Evolutionary conservation across 1,284 basidiomycete genomes (phyloP).

Genomic region (Trichosporon faecale): DNA sequence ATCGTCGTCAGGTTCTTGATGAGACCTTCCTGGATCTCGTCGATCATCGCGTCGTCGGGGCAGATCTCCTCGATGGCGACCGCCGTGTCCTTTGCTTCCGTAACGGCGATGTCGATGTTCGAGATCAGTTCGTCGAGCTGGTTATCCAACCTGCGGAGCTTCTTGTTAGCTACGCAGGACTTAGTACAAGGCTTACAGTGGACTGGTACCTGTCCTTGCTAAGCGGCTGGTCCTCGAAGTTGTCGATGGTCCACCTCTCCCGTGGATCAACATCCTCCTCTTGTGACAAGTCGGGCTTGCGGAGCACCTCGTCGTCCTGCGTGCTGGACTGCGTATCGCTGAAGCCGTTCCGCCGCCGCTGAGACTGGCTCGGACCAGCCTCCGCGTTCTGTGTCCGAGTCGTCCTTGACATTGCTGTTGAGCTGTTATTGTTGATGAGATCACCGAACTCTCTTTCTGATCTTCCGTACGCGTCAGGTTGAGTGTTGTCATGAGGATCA

Average conservation of each 20-base stretch:
- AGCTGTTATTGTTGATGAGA: background rate
- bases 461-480: background rate
- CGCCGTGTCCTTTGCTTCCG: constrained; percentile 23
- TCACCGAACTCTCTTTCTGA: background rate
- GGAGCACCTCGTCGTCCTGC: background rate
- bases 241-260: constrained; percentile 30
- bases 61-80: constrained; percentile 30
- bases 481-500: constrained; percentile 8
- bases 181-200: background rate
- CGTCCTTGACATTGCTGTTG: background rate
- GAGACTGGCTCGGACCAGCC: background rate
- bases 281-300: constrained; percentile 56
- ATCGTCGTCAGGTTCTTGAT: constrained; percentile 11
- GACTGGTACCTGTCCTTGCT: background rate
- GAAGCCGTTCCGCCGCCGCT: background rate
- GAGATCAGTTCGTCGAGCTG: constrained; percentile 21
- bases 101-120: constrained; percentile 28
- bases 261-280: constrained; percentile 17
- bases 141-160: constrained; percentile 18
- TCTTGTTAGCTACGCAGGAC: background rate
- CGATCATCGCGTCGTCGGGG: constrained; percentile 27
- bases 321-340: background rate
- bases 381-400: background rate
- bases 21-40: constrained; percentile 14
- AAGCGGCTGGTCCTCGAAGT: constrained; percentile 28